Percentiles rank a stretch among this genome's conserved stretches.
Evolutionary conservation across 1,139 yeast species (phyloP).

Genomic region (Protomyces arabidopsidicola): DNA sequence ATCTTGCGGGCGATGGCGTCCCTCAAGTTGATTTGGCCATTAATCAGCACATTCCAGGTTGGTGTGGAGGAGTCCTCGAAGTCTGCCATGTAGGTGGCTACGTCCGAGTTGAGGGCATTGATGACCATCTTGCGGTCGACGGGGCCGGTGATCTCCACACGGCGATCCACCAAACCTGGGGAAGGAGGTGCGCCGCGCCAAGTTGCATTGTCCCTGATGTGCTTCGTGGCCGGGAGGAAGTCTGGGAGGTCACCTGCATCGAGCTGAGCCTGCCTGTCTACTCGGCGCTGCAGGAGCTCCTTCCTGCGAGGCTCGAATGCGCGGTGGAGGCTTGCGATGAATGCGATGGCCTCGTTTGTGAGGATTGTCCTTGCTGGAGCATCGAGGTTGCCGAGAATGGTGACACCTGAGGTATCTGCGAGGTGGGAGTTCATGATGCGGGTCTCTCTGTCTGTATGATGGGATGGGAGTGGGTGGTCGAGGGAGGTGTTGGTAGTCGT

Average conservation of each 20-base stretch:
- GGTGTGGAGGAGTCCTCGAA: conserved; percentile 77
- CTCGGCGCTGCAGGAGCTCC: conserved; percentile 57
- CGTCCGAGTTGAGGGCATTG: conserved; percentile 64
- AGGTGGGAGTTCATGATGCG: conserved; percentile 15
- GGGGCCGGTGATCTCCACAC: conserved; percentile 83
- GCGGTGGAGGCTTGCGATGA: conserved; percentile 69
- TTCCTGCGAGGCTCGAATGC: conserved; percentile 60
- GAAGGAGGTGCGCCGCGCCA: conserved; percentile 80
- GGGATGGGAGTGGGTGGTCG: too few relatives aligned
- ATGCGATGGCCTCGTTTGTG: conserved; percentile 64
- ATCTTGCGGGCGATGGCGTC: conserved; percentile 54
- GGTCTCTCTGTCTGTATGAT: too few relatives aligned
- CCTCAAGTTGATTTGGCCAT: conserved; percentile 87
- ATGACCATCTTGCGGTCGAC: conserved; percentile 65
- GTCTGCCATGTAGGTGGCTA: conserved; percentile 71
- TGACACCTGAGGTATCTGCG: conserved; percentile 12
- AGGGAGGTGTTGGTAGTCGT: too few relatives aligned
- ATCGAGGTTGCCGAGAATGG: conserved; percentile 23
- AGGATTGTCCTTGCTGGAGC: conserved; percentile 42
- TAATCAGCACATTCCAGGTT: conserved; percentile 82
- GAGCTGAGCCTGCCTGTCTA: conserved; percentile 55
- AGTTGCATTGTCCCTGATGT: conserved; percentile 65
- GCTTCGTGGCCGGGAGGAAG: conserved; percentile 65
- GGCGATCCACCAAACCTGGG: conserved; percentile 70
- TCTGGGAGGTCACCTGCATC: conserved; percentile 68